phyloP scores from a whole-genome alignment of 2,329 filamentous ascomycete genomes.

The Coleophoma crateriformis region DNA sequence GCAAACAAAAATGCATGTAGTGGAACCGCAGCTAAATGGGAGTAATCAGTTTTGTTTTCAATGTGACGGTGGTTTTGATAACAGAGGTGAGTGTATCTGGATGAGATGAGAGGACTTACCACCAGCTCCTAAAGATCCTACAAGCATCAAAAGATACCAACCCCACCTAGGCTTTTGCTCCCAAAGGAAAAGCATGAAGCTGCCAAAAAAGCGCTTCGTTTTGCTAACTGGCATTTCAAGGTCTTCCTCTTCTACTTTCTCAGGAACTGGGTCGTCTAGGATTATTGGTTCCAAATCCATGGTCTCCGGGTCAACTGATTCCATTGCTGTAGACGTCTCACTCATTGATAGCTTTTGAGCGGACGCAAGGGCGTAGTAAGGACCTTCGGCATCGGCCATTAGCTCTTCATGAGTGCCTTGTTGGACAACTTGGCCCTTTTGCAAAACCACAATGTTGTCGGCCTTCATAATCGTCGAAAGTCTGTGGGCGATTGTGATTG shows the following conservation, averaged over 20 bases:
- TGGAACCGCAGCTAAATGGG: constrained; percentile 31
- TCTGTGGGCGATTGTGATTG: constrained; percentile 58
- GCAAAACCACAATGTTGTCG: constrained; percentile 72
- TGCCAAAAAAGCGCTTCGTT: constrained; percentile 4
- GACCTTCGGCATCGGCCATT: constrained; percentile 48
- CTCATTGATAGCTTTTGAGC: constrained; percentile 45
- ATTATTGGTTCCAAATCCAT: neutral
- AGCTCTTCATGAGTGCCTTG: constrained; percentile 71
- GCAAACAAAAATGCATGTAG: constrained; percentile 24
- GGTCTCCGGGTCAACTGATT: constrained; percentile 5
- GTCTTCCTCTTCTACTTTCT: constrained; percentile 1
- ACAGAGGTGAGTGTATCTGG: constrained; percentile 5
- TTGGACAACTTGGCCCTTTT: constrained; percentile 66
- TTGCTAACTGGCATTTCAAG: neutral
- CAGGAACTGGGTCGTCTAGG: constrained; percentile 3
- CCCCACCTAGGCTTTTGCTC: constrained; percentile 48
- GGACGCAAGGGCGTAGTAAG: constrained; percentile 64
- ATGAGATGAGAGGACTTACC: constrained; percentile 10
- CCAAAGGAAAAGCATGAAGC: constrained; percentile 41
- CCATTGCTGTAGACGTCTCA: neutral
- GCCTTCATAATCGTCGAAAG: constrained; percentile 72
- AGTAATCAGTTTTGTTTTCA: constrained; percentile 30
- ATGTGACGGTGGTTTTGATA: neutral
- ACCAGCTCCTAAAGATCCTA: constrained; percentile 30
- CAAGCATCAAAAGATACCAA: constrained; percentile 41